A percentile compares a stretch with the other conserved stretches of the same genome.
phyloP scores from a whole-genome alignment of 345 rosid species.

The Populus tremula region DNA sequence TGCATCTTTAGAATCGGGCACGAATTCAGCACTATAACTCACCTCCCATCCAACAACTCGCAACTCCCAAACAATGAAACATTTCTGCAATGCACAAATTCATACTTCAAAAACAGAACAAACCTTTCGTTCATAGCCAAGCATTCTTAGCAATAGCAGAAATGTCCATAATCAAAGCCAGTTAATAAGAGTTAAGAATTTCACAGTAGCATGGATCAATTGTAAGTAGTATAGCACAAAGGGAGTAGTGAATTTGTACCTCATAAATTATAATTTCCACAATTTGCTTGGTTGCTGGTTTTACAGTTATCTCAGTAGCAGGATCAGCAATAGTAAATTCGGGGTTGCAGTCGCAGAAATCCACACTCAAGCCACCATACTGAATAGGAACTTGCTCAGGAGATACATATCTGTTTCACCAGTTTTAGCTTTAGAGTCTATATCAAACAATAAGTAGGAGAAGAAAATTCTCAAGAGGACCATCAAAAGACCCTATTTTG shows the following conservation, averaged over 20 bases:
- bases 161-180: background rate
- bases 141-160: background rate
- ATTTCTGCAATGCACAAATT: conserved; percentile 48
- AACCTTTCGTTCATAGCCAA: background rate
- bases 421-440: background rate
- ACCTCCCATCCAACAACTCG: conserved; percentile 95
- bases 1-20: conserved; percentile 60
- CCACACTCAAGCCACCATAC: conserved; percentile 83
- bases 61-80: conserved; percentile 78
- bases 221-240: background rate
- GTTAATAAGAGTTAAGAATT: background rate
- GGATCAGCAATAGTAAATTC: conserved; percentile 70
- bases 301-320: conserved; percentile 60
- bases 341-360: conserved; percentile 76
- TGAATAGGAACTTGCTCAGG: conserved; percentile 88
- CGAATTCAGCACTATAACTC: conserved; percentile 76
- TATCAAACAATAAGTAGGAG: background rate
- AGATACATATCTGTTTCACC: conserved; percentile 54
- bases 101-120: background rate
- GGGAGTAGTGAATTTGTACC: conserved; percentile 33
- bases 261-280: conserved; percentile 84
- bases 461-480: background rate
- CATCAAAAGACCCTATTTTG: background rate
- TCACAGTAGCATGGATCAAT: background rate
- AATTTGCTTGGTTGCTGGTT: conserved; percentile 77